phyloP scores from a whole-genome alignment of 2,329 filamentous ascomycete species.

The Beauveria asiatica region DNA sequence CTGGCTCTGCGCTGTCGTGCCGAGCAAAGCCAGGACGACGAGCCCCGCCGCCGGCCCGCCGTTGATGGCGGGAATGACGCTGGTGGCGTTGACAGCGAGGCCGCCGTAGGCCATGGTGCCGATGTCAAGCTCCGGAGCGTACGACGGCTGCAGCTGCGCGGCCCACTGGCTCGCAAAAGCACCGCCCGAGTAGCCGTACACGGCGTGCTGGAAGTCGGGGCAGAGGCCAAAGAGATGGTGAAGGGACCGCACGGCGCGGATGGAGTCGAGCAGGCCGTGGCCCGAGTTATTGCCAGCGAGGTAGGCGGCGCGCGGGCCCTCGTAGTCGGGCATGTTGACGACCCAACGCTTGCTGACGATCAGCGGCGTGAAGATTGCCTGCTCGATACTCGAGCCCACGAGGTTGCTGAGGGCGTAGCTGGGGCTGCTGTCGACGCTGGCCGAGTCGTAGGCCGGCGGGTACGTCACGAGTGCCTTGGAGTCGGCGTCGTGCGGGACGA shows the following conservation, averaged over 20 bases:
- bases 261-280: slow-evolving; percentile 35
- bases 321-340: slow-evolving; percentile 39
- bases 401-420: slow-evolving; percentile 24
- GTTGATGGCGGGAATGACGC: slow-evolving; percentile 26
- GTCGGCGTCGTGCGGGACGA: slow-evolving; percentile 16
- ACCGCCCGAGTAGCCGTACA: slow-evolving; percentile 52
- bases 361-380: background rate
- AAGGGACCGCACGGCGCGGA: slow-evolving; percentile 32
- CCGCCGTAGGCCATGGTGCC: slow-evolving; percentile 42
- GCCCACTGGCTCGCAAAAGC: slow-evolving; percentile 43
- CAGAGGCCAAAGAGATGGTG: slow-evolving; percentile 23
- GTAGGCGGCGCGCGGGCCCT: slow-evolving; percentile 36
- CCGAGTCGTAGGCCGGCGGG: slow-evolving; percentile 28
- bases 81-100: slow-evolving; percentile 31
- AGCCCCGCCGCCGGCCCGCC: slow-evolving; percentile 17
- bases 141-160: slow-evolving; percentile 40
- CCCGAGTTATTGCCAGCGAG: slow-evolving; percentile 34
- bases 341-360: slow-evolving; percentile 33
- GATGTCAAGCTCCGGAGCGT: slow-evolving; percentile 44
- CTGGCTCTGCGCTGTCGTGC: slow-evolving; percentile 17
- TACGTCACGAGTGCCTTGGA: slow-evolving; percentile 25
- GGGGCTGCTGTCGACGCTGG: slow-evolving; percentile 27
- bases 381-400: slow-evolving; percentile 11
- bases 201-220: slow-evolving; percentile 25
- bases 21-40: slow-evolving; percentile 15